Evolutionary conservation across 768 basidiomycete species (phyloP).

Genomic region (Leucogyrophana mollusca): DNA sequence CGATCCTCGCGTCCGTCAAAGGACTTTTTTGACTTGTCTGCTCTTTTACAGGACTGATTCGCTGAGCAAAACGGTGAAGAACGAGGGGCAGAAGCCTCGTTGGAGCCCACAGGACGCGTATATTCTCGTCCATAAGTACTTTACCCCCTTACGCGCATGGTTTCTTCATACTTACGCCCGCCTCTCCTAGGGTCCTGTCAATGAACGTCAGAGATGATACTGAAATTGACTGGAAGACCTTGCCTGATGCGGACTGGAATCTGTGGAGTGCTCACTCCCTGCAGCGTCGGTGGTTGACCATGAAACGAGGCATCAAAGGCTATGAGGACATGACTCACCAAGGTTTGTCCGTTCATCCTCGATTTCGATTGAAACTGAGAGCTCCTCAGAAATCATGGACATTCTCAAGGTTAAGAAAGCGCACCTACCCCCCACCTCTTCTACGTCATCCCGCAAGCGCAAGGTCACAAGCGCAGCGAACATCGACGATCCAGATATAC

Average conservation of each 20-base stretch:
- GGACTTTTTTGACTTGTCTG: conserved; percentile 1
- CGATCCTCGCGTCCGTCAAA: background rate
- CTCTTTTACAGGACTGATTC: conserved; percentile 63
- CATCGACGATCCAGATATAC: conserved; percentile 40
- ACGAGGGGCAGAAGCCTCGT: conserved; percentile 64
- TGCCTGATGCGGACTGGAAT: conserved; percentile 77
- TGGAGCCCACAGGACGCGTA: conserved; percentile 79
- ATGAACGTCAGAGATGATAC: conserved; percentile 75
- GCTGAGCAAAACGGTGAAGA: conserved; percentile 69
- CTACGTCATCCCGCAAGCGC: conserved; percentile 38
- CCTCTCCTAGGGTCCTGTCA: conserved; percentile 60
- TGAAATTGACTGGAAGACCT: conserved; percentile 82
- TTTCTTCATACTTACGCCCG: no score
- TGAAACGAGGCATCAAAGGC: conserved; percentile 76
- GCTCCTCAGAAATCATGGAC: conserved; percentile 69
- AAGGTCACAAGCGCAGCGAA: conserved; percentile 53
- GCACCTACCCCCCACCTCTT: conserved; percentile 42
- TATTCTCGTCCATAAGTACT: conserved; percentile 80
- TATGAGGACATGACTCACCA: conserved; percentile 79
- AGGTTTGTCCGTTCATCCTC: conserved; percentile 42
- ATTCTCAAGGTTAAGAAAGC: conserved; percentile 75
- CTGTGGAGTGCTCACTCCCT: conserved; percentile 80
- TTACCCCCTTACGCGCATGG: conserved; percentile 2
- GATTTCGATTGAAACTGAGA: conserved; percentile 7
- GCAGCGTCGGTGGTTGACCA: conserved; percentile 77